These are phyloP conservation scores for Sutorius australiensis DNA, from an alignment of 768 basidiomycete species.

Conservation along the genomic window DNA sequence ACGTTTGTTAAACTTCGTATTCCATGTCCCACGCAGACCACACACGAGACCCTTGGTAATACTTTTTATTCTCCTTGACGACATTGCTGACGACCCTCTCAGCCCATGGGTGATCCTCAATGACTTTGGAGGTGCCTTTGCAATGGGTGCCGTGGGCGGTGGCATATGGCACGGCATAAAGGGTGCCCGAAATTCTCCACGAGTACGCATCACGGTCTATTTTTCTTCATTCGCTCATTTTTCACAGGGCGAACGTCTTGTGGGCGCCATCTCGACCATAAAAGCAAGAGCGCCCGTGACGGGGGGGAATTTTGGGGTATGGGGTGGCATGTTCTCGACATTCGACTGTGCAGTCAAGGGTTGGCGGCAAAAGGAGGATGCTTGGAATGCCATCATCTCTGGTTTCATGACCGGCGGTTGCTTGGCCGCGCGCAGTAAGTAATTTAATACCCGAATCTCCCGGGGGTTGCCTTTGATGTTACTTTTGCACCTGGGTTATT, in stretches of 20 bases:
- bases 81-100: conserved; percentile 7
- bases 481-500: neutral
- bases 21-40: conserved; percentile 88
- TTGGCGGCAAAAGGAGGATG: conserved; percentile 94
- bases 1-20: neutral
- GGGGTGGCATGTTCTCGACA: conserved; percentile 98
- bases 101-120: conserved; percentile 99
- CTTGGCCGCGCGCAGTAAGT: conserved; percentile 88
- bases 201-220: conserved; percentile 48
- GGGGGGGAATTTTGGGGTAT: conserved; percentile 93
- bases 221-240: neutral
- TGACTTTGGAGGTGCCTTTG: conserved; percentile 96
- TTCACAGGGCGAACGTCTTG: conserved; percentile 85
- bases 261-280: conserved; percentile 92
- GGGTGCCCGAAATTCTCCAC: conserved; percentile 93
- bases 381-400: conserved; percentile 98
- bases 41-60: conserved; percentile 88
- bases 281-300: conserved; percentile 98
- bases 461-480: neutral
- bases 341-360: conserved; percentile 99
- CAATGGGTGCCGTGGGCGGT: conserved; percentile 97
- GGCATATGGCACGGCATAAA: conserved; percentile 99
- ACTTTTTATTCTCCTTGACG: neutral
- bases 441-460: neutral
- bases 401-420: conserved; percentile 99